phyloP scores from a whole-genome alignment of 495 filamentous ascomycete genomes.

The Pyrenula aspistea region DNA sequence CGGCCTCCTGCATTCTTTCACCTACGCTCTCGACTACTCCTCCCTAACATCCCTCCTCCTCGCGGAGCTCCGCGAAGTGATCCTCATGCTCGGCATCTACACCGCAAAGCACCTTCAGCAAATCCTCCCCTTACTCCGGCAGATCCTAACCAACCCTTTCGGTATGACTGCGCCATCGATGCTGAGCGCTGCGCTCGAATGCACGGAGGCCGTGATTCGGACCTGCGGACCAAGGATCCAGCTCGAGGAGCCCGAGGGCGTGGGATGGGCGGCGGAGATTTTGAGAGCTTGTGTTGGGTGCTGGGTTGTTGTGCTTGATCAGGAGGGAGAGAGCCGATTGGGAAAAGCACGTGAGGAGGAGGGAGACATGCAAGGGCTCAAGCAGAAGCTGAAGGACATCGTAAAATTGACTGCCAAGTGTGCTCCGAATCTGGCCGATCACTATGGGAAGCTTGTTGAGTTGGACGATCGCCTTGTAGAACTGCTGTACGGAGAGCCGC shows the following conservation, averaged over 20 bases:
- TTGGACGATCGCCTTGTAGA: background rate
- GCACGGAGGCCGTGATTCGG: constrained; percentile 46
- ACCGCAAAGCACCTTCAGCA: constrained; percentile 65
- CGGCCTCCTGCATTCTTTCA: constrained; percentile 38
- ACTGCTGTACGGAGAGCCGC: background rate
- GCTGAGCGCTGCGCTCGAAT: constrained; percentile 36
- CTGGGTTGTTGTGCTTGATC: constrained; percentile 45
- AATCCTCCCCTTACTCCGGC: constrained; percentile 54
- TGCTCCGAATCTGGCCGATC: constrained; percentile 6
- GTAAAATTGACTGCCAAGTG: constrained; percentile 24
- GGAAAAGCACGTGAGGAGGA: background rate
- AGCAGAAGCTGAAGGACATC: constrained; percentile 31
- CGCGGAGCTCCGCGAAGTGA: constrained; percentile 33
- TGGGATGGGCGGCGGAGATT: constrained; percentile 54
- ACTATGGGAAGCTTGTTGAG: background rate
- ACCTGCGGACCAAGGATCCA: constrained; percentile 61
- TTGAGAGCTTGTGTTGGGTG: constrained; percentile 49
- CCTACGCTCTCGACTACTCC: constrained; percentile 21
- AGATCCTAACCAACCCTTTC: constrained; percentile 59
- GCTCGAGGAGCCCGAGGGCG: constrained; percentile 7
- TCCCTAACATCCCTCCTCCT: constrained; percentile 43
- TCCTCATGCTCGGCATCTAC: constrained; percentile 53
- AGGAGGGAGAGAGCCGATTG: constrained; percentile 7
- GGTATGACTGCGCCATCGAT: constrained; percentile 42
- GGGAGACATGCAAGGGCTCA: constrained; percentile 19